These are phyloP conservation scores for Thamnidium elegans DNA, from an alignment of 192 early-diverging fungal species.

Conservation along the genomic window DNA sequence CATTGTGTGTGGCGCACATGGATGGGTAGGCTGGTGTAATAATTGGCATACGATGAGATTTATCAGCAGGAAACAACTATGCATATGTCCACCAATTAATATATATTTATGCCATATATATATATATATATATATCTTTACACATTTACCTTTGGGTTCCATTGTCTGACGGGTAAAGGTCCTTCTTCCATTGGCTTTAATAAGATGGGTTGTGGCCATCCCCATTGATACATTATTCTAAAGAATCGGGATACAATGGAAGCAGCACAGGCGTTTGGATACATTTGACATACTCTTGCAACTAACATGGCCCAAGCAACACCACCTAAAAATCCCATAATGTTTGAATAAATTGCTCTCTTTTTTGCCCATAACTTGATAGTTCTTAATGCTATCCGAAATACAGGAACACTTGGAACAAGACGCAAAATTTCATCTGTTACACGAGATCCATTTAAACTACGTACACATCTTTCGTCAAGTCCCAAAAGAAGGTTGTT, in stretches of 20 bases:
- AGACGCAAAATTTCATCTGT: slow-evolving; percentile 95
- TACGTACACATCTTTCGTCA: slow-evolving; percentile 84
- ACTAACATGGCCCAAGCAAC: slow-evolving; percentile 98
- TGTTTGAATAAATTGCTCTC: slow-evolving; percentile 92
- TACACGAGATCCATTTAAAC: slow-evolving; percentile 94
- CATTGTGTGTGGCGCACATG: slow-evolving; percentile 98
- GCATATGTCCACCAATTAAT: too few species aligned
- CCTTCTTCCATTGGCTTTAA: slow-evolving; percentile 90
- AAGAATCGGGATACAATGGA: slow-evolving; percentile 90
- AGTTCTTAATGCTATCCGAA: slow-evolving; percentile 86
- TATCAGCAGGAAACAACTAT: slow-evolving; percentile 73
- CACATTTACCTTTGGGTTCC: slow-evolving; percentile 78
- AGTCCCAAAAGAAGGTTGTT: slow-evolving; percentile 79
- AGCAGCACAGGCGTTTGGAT: slow-evolving; percentile 89
- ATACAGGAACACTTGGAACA: slow-evolving; percentile 89
- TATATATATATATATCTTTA: background rate
- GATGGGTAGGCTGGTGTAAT: slow-evolving; percentile 98
- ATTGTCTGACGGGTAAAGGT: slow-evolving; percentile 81
- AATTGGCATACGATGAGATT: slow-evolving; percentile 90
- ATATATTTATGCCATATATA: background rate
- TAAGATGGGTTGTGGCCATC: slow-evolving; percentile 91
- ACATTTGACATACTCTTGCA: slow-evolving; percentile 91
- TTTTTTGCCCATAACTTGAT: slow-evolving; percentile 97
- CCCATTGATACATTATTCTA: slow-evolving; percentile 82
- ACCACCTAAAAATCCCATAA: slow-evolving; percentile 97